Evolutionary conservation across 371 early-diverging fungal species (phyloP).

Genomic region (Circinella minor): DNA sequence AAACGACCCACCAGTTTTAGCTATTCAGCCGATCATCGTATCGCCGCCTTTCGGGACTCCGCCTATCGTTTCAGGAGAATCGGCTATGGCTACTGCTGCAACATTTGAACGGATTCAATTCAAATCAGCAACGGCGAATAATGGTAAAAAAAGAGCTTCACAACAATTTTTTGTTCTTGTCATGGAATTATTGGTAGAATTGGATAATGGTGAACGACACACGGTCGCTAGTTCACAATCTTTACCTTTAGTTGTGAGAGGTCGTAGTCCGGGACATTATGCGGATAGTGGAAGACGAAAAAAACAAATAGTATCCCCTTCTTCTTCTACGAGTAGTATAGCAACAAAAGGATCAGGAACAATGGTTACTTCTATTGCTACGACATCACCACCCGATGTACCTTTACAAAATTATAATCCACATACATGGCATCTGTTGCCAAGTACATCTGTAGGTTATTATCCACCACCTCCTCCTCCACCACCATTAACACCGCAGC

Average conservation of each 20-base stretch:
- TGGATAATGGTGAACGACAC: constrained; percentile 36
- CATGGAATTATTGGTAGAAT: constrained; percentile 65
- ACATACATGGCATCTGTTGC: background rate
- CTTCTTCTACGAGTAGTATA: background rate
- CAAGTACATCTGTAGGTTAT: background rate
- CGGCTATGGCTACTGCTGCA: constrained; percentile 41
- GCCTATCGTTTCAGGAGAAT: constrained; percentile 33
- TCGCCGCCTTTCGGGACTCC: constrained; percentile 21
- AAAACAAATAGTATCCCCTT: background rate
- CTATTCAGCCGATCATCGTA: constrained; percentile 50
- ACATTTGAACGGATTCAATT: constrained; percentile 92
- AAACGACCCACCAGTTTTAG: constrained; percentile 58
- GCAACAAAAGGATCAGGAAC: background rate
- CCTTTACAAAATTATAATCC: too few species aligned
- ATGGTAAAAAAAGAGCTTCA: constrained; percentile 79
- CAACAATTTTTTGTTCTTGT: constrained; percentile 82
- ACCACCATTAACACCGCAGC: background rate
- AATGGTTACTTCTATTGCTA: background rate
- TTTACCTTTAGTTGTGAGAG: constrained; percentile 84
- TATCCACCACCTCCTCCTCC: background rate
- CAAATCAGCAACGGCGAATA: constrained; percentile 90
- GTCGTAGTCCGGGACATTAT: constrained; percentile 88
- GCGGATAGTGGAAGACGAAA: constrained; percentile 35
- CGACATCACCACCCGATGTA: background rate
- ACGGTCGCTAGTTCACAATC: constrained; percentile 67